Conservation (phyloP, 129 eudicot genomes). For the Heracleum sosnowskyi region DNA sequence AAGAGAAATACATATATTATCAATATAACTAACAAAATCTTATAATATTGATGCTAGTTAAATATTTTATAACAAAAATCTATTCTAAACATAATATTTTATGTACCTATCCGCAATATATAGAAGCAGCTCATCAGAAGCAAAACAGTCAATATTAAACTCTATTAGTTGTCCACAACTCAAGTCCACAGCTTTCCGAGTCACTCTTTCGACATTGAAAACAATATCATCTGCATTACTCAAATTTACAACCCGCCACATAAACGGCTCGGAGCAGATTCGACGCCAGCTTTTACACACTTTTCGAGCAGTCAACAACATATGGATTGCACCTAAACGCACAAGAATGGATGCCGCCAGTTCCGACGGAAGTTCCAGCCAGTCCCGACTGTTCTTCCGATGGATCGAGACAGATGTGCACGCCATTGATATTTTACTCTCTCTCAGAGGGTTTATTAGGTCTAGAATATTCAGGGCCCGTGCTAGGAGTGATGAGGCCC, state of each 20-base stretch:
- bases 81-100: no score
- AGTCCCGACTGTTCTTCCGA: constrained; percentile 9
- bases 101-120: background rate
- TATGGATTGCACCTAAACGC: constrained; percentile 3
- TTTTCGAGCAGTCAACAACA: constrained; percentile 22
- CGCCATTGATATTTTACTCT: no score
- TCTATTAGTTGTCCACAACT: background rate
- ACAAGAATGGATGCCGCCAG: constrained; percentile 16
- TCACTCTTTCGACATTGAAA: background rate
- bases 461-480: no score
- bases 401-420: no score
- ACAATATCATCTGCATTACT: background rate
- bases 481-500: no score
- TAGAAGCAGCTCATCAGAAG: background rate
- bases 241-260: constrained; percentile 23
- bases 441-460: no score
- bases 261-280: constrained; percentile 20
- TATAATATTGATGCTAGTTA: no score
- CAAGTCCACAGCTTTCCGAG: constrained; percentile 30
- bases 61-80: no score
- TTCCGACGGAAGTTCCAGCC: constrained; percentile 31
- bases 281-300: constrained; percentile 32
- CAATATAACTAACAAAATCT: no score
- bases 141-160: background rate
- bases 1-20: no score